Base-by-base conservation (phyloP, 805 yeast genomes). In the Pichia occidentalis region DNA sequence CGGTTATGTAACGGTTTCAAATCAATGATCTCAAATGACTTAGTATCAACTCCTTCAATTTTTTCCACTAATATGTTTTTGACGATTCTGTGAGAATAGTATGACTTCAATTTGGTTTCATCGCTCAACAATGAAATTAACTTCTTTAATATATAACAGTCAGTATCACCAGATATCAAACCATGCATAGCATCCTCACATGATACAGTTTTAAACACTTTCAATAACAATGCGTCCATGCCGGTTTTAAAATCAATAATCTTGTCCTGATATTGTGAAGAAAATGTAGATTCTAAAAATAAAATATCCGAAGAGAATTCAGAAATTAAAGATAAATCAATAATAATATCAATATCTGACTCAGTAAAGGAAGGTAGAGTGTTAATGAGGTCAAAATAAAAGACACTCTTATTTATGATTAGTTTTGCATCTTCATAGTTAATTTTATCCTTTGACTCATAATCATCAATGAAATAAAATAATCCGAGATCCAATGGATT, bases 51-150 rank as follows among this genome's bases (percentile, higher is more conserved):
- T 1, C 36, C 26, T 25, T 65, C 71, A 10, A 60, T 46, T 5
- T 54, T 45, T 17, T 59, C 55, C 6, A 47, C 29, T 16, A 71
- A 34, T 4, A 66, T 31, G 4, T 38, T 42, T 12, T 61, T 54
- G 16, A 69, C 27, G 0, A 67, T 49, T 41, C 71, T 56, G 14
- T 56, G 51, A 12, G 60, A 50, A 46, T 69, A 71, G 40, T 59
- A 22, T 40, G 41, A 13, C 41, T 27, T 3, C 46, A 43, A 5
- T 27, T 40, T 26, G 26, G 36, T 17, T 4, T 30, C 34, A 4
- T 33, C 29, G 5, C 22, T 26, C 3, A 41, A 14, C 4, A 39
- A 17, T 3, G 32, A 14, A 3, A 28, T 14, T 11, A 46, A 11
- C 10, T 27, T 21, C 4, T 7, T 4, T 2, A 34, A 5, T 11